These are phyloP conservation scores for Dichotomocladium elegans DNA, from an alignment of 371 early-diverging fungal species.

Conservation along the genomic window DNA sequence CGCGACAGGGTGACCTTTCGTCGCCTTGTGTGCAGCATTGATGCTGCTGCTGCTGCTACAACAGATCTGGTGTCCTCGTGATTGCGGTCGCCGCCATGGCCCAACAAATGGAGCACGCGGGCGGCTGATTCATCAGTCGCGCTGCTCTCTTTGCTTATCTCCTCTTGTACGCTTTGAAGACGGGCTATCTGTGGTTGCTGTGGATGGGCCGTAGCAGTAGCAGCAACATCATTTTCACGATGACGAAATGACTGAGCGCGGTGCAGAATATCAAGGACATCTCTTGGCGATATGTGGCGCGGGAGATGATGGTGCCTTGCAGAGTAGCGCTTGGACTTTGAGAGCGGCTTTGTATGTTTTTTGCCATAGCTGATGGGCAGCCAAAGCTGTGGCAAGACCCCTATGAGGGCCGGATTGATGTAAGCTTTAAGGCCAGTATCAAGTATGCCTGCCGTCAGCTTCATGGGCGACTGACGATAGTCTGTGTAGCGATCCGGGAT, in stretches of 20 bases:
- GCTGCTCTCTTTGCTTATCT: no score
- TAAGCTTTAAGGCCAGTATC: conserved; percentile 68
- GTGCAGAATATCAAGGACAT: no score
- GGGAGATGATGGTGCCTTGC: not conserved
- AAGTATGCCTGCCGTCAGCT: conserved; percentile 62
- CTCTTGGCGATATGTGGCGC: not conserved
- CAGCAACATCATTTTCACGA: not conserved
- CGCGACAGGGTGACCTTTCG: no score
- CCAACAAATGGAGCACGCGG: no score
- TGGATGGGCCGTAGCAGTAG: no score
- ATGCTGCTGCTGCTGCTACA: not conserved
- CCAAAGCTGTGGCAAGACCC: conserved; percentile 73
- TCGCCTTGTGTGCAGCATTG: not conserved
- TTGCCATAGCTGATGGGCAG: conserved; percentile 50
- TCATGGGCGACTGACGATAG: conserved; percentile 72
- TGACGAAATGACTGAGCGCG: no score
- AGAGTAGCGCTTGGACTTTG: conserved; percentile 4
- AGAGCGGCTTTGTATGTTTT: conserved; percentile 5
- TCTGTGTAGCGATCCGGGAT: conserved; percentile 52
- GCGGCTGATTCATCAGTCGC: no score
- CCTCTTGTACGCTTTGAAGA: no score
- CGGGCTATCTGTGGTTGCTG: no score
- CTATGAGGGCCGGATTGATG: conserved; percentile 63
- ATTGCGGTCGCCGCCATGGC: no score
- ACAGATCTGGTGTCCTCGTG: no score